Evolutionary conservation across 2,329 filamentous ascomycete genomes (phyloP).

Genomic region (Plenodomus biglobosus): DNA sequence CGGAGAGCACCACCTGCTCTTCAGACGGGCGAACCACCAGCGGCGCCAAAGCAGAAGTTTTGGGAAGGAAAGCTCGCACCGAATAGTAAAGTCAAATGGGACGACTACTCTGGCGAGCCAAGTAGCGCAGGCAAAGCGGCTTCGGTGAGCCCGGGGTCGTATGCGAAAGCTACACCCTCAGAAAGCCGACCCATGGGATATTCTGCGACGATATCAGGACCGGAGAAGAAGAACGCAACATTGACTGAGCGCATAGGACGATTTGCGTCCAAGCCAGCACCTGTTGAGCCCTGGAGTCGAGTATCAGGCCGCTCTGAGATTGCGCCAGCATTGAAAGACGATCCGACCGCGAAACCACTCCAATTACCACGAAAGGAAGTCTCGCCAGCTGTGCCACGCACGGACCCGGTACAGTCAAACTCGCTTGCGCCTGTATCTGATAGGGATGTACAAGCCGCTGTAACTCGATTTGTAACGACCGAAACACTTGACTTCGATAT

Average conservation of each 20-base stretch:
- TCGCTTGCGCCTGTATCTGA: conserved; percentile 27
- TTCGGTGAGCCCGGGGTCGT: conserved; percentile 57
- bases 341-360: conserved; percentile 58
- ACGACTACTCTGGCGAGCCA: conserved; percentile 68
- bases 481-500: conserved; percentile 20
- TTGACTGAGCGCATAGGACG: conserved; percentile 34
- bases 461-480: conserved; percentile 35
- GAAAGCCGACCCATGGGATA: conserved; percentile 31
- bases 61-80: conserved; percentile 42
- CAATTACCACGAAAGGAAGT: conserved; percentile 47
- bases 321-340: conserved; percentile 65
- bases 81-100: conserved; percentile 55
- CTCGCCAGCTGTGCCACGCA: conserved; percentile 15
- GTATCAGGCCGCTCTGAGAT: conserved; percentile 68
- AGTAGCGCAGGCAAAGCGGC: conserved; percentile 55
- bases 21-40: conserved; percentile 16
- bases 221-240: conserved; percentile 32
- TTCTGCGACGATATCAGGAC: conserved; percentile 37
- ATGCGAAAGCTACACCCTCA: conserved; percentile 21
- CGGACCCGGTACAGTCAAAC: conserved; percentile 24
- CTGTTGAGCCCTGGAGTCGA: conserved; percentile 66
- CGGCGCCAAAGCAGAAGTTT: conserved; percentile 35
- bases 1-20: conserved; percentile 33
- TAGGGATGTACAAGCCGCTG: conserved; percentile 26
- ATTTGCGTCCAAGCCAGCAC: conserved; percentile 24